phyloP scores from a whole-genome alignment of 805 yeast species.

The Candida montana region DNA sequence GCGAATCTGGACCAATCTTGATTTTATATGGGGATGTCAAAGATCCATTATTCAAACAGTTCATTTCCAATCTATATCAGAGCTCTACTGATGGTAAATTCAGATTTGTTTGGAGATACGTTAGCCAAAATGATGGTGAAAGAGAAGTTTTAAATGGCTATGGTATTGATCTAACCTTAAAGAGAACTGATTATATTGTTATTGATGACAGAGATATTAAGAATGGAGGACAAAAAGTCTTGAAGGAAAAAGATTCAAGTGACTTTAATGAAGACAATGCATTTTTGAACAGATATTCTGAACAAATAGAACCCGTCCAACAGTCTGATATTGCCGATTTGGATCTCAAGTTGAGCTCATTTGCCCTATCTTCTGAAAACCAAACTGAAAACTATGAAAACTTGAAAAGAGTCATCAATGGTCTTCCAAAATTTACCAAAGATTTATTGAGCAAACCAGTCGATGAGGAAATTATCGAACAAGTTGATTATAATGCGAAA shows the following conservation, averaged over 20 bases:
- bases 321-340: constrained; percentile 31
- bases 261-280: constrained; percentile 1
- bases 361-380: constrained; percentile 18
- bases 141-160: constrained; percentile 47
- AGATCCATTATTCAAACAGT: constrained; percentile 44
- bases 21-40: constrained; percentile 62
- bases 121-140: constrained; percentile 31
- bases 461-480: constrained; percentile 24
- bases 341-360: constrained; percentile 37
- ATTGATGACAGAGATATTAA: constrained; percentile 50
- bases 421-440: constrained; percentile 52
- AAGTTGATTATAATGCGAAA: constrained; percentile 28
- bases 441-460: constrained; percentile 18
- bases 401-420: constrained; percentile 36
- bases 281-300: constrained; percentile 21
- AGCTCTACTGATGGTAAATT: constrained; percentile 62
- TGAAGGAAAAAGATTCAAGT: constrained; percentile 6
- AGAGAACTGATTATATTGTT: constrained; percentile 61
- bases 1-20: constrained; percentile 47
- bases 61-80: constrained; percentile 53
- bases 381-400: constrained; percentile 30
- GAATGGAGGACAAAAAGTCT: constrained; percentile 25
- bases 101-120: constrained; percentile 71
- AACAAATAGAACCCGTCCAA: constrained; percentile 28
- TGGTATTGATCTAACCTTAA: constrained; percentile 60